phyloP scores from a whole-genome alignment of 2,329 filamentous ascomycete genomes.

The Gliomastix tumulicola region DNA sequence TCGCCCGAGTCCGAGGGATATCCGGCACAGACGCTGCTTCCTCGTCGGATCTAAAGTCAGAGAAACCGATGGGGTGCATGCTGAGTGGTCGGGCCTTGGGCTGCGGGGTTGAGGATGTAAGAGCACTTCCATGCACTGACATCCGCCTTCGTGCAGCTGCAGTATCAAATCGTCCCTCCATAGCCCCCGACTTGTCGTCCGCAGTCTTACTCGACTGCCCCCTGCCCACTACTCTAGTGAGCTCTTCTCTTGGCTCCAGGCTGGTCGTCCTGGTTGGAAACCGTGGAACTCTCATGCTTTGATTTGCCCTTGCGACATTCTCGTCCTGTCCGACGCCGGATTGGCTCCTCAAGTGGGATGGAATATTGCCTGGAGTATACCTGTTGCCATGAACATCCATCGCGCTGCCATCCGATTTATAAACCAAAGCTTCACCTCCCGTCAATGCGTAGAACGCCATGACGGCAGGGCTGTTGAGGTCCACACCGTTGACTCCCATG shows the following conservation, averaged over 20 bases:
- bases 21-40: not conserved
- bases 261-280: conserved; percentile 3
- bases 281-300: not conserved
- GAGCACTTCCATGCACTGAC: conserved; percentile 1
- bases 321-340: not conserved
- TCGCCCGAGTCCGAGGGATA: no score
- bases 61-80: conserved; percentile 5
- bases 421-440: conserved; percentile 4
- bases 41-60: no score
- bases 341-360: conserved; percentile 1
- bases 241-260: no score
- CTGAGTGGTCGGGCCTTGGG: conserved; percentile 3
- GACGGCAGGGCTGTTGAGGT: conserved; percentile 23
- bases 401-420: conserved; percentile 5
- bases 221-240: no score
- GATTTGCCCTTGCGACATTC: not conserved
- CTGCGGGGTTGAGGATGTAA: not conserved
- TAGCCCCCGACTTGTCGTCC: no score
- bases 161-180: no score
- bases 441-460: conserved; percentile 24
- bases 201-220: no score
- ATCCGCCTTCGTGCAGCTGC: no score
- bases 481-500: conserved; percentile 27
- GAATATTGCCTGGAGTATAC: conserved; percentile 3
- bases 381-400: conserved; percentile 6